A percentile compares a stretch with the other conserved stretches of the same genome.
Conservation (phyloP, 1,284 basidiomycete species). For the Ganoderma multipileum region DNA sequence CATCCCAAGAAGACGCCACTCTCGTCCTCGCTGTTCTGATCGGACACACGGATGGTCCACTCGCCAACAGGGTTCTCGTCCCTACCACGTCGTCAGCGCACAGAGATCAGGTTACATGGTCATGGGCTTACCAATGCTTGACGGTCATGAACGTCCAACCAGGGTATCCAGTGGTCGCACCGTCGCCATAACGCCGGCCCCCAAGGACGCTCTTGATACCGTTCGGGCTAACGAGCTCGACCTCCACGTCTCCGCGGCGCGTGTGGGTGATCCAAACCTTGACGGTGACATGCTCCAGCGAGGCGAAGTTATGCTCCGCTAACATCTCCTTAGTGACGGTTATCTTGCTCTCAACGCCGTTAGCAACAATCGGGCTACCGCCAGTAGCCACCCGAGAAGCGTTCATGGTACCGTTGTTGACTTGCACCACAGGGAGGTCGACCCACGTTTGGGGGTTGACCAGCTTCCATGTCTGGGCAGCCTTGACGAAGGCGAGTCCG, state of each 20-base stretch:
- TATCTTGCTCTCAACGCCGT: constrained; percentile 74
- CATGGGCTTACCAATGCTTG: constrained; percentile 88
- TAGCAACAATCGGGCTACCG: constrained; percentile 69
- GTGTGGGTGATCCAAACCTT: constrained; percentile 93
- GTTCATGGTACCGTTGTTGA: constrained; percentile 69
- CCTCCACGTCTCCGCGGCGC: constrained; percentile 91
- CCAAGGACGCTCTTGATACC: constrained; percentile 90
- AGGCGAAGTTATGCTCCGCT: constrained; percentile 81
- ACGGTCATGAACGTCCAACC: constrained; percentile 99
- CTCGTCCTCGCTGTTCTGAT: constrained; percentile 64
- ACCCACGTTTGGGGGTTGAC: constrained; percentile 97
- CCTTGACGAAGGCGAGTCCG: constrained; percentile 84
- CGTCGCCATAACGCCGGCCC: constrained; percentile 74
- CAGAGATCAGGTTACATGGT: too few relatives aligned
- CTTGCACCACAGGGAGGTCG: constrained; percentile 73
- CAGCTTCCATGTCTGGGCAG: constrained; percentile 83
- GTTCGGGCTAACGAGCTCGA: constrained; percentile 86
- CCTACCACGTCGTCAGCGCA: constrained; percentile 53
- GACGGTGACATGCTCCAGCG: constrained; percentile 92
- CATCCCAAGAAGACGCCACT: constrained; percentile 90
- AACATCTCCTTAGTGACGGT: constrained; percentile 79
- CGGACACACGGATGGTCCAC: constrained; percentile 90
- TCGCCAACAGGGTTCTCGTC: constrained; percentile 92
- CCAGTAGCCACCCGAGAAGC: constrained; percentile 65
- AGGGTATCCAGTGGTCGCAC: constrained; percentile 75